Conservation (phyloP, 257 asterid genomes). For the Solanum phureja region DNA sequence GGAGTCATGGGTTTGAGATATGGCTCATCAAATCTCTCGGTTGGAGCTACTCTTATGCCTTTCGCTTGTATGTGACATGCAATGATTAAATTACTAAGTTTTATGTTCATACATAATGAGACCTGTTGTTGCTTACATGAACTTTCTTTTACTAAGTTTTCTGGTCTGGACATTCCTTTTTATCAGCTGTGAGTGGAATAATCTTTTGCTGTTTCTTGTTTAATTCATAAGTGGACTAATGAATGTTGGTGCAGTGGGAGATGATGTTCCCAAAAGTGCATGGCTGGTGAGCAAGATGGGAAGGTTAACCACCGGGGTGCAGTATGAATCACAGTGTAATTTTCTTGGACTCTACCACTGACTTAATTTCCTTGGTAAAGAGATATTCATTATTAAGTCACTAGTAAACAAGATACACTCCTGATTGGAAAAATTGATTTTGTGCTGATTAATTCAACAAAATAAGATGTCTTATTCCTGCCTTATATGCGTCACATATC, state of each 20-base stretch:
- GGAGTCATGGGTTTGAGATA: conserved; percentile 89
- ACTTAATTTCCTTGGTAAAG: background rate
- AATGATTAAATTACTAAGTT: background rate
- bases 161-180: background rate
- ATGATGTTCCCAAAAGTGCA: conserved; percentile 68
- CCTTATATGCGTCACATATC: background rate
- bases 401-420: background rate
- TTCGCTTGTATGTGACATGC: conserved; percentile 39
- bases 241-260: conserved; percentile 26
- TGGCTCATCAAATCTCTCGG: conserved; percentile 77
- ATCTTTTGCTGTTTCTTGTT: background rate
- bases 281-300: conserved; percentile 94
- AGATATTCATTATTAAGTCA: background rate
- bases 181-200: background rate
- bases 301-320: conserved; percentile 86
- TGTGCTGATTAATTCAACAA: background rate
- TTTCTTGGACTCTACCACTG: background rate
- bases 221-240: background rate
- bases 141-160: background rate
- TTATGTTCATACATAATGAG: background rate
- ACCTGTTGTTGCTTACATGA: background rate
- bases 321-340: conserved; percentile 80
- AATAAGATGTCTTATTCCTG: background rate
- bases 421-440: background rate
- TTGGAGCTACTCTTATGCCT: conserved; percentile 74